Evolutionary conservation across 345 rosid species (phyloP).

Genomic region (Angophora floribunda): DNA sequence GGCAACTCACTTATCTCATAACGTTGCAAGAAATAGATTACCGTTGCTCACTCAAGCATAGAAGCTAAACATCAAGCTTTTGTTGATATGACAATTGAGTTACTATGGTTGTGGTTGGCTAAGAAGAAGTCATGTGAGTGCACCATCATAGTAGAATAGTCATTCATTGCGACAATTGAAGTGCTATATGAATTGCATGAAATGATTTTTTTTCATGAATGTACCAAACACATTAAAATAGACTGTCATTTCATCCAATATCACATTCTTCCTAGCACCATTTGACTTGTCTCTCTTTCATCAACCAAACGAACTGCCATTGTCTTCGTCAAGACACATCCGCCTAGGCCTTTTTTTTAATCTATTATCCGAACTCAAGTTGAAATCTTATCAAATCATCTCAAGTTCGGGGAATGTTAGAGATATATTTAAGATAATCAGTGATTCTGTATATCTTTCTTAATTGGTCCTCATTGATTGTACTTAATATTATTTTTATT

Average conservation of each 20-base stretch:
- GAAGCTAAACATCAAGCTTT: neutral
- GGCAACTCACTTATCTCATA: neutral
- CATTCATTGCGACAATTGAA: neutral
- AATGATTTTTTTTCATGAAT: neutral
- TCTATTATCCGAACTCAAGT: neutral
- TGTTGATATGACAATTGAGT: neutral
- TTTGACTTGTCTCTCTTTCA: neutral
- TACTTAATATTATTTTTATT: no score
- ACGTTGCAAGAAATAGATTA: neutral
- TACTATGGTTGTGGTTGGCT: neutral
- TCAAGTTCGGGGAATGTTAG: no score
- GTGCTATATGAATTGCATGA: neutral
- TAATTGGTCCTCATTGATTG: no score
- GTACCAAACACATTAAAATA: neutral
- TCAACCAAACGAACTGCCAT: rapidly evolving
- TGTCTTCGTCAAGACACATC: neutral
- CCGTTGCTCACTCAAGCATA: neutral
- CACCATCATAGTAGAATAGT: neutral
- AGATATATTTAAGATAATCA: no score
- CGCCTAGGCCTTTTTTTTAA: neutral
- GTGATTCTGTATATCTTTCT: neutral
- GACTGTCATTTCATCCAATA: neutral
- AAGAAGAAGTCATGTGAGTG: neutral
- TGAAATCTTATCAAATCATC: no score
- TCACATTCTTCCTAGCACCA: neutral